A percentile compares a stretch with the other conserved stretches of the same genome.
phyloP scores from a whole-genome alignment of 441 rosid genomes.

The Populus hybrid region DNA sequence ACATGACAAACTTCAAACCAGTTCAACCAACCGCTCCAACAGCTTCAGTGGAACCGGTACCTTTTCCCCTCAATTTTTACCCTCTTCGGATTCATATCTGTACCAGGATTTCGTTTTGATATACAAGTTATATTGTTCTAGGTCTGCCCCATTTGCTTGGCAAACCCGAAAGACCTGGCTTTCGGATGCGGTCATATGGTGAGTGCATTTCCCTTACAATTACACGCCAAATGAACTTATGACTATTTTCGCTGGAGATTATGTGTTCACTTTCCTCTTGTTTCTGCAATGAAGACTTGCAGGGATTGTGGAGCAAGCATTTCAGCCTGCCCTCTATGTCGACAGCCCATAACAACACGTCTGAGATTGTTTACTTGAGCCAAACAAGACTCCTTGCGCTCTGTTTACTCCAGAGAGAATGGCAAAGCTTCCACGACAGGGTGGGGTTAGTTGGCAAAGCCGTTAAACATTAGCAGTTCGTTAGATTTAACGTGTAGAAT shows the following conservation, averaged over 20 bases:
- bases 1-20: constrained; percentile 28
- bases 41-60: constrained; percentile 41
- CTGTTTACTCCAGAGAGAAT: not conserved
- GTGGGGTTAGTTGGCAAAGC: not conserved
- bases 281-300: constrained; percentile 58
- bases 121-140: constrained; percentile 26
- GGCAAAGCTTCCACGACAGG: not conserved
- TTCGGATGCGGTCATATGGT: constrained; percentile 93
- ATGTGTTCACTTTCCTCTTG: not conserved
- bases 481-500: not conserved
- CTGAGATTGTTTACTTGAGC: constrained; percentile 58
- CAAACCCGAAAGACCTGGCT: constrained; percentile 90
- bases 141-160: constrained; percentile 95
- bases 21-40: constrained; percentile 28
- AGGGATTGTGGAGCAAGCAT: constrained; percentile 69
- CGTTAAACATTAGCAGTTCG: not conserved
- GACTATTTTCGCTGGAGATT: not conserved
- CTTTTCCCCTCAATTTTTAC: not conserved
- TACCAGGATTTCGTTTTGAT: not conserved
- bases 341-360: constrained; percentile 67
- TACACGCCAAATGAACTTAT: not conserved
- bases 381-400: not conserved
- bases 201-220: constrained; percentile 22
- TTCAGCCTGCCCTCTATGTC: constrained; percentile 67
- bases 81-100: constrained; percentile 7